These are phyloP conservation scores for Boletus coccyginus DNA, from an alignment of 768 basidiomycete genomes.

Conservation along the genomic window DNA sequence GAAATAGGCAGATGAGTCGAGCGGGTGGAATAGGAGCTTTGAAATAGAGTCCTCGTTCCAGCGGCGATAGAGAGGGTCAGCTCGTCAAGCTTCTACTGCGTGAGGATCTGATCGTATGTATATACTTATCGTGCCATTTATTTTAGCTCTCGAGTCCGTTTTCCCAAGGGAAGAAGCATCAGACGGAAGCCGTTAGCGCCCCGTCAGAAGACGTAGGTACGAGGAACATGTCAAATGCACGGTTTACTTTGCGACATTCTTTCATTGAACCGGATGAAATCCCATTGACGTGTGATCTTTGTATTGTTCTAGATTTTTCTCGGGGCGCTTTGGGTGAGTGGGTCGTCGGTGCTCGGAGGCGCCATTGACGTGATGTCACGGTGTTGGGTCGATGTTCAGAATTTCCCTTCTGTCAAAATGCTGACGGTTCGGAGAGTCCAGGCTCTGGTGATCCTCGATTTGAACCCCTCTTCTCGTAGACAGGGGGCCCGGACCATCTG, in stretches of 20 bases:
- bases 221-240: not conserved
- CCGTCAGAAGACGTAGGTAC: not conserved
- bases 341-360: conserved; percentile 4
- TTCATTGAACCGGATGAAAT: not conserved
- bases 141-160: not conserved
- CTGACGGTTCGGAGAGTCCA: not conserved
- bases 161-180: not conserved
- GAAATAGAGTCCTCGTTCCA: conserved; percentile 12
- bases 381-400: not conserved
- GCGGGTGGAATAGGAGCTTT: not conserved
- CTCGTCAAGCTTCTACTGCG: conserved; percentile 12
- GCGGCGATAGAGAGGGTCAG: conserved; percentile 9
- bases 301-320: not conserved
- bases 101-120: conserved; percentile 8
- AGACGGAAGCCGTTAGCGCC: not conserved
- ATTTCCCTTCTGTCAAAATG: not conserved
- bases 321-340: not conserved
- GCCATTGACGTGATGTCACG: conserved; percentile 5
- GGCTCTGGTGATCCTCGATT: not conserved
- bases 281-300: not conserved
- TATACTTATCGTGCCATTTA: not conserved
- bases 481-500: not conserved
- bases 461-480: not conserved
- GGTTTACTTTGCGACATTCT: not conserved
- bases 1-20: conserved; percentile 11